phyloP scores from a whole-genome alignment of 73 alveolate species.

The Paramecium pentaurelia region DNA sequence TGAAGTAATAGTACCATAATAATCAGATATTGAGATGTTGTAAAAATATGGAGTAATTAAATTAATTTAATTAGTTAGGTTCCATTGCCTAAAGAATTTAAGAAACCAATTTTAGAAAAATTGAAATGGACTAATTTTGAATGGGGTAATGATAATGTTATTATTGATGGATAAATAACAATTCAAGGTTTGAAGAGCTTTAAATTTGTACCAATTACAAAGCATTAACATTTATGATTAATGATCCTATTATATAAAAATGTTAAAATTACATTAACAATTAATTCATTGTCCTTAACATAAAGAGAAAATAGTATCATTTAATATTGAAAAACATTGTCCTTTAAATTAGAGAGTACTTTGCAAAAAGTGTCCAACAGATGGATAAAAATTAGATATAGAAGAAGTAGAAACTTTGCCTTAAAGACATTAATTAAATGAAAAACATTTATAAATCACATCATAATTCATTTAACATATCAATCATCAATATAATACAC shows the following conservation, averaged over 20 bases:
- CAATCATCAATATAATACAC: not conserved
- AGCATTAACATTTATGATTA: not conserved
- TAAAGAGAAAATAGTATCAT: not conserved
- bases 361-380: not conserved
- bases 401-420: not conserved
- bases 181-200: slow-evolving; percentile 12
- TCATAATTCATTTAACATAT: not conserved
- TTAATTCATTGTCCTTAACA: not conserved
- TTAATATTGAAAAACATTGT: not conserved
- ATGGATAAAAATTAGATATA: not conserved
- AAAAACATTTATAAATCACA: not conserved
- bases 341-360: not conserved
- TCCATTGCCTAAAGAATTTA: not conserved
- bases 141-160: slow-evolving; percentile 35
- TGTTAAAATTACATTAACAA: slow-evolving; percentile 6
- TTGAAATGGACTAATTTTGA: slow-evolving; percentile 6
- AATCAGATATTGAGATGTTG: not conserved
- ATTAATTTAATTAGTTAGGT: not conserved
- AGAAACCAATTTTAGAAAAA: not conserved
- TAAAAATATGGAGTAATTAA: not conserved
- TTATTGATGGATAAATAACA: not conserved
- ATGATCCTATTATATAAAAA: not conserved
- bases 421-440: not conserved
- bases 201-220: not conserved
- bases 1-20: not conserved